These are phyloP conservation scores for Flaveria brownii DNA, from an alignment of 129 eudicot genomes.

Conservation along the genomic window DNA sequence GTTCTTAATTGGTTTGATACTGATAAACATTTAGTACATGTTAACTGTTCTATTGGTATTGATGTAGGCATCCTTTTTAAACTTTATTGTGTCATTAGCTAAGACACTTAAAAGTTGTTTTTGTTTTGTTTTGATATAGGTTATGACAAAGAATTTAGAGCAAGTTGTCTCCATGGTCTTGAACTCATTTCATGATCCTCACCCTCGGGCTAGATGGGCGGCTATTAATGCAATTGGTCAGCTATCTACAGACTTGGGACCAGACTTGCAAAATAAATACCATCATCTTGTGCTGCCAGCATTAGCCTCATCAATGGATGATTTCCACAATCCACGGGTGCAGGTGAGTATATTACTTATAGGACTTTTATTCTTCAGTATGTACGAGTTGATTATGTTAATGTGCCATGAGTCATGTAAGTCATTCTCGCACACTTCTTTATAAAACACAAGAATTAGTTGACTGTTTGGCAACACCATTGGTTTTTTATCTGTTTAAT, in stretches of 20 bases:
- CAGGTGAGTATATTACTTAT: slow-evolving; percentile 61
- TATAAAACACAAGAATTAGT: not conserved
- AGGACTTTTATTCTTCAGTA: not conserved
- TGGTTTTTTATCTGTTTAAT: not conserved
- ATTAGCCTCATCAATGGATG: slow-evolving; percentile 88
- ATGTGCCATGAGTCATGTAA: not conserved
- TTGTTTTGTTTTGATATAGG: slow-evolving; percentile 40
- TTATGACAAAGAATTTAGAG: slow-evolving; percentile 85
- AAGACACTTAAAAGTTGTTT: not conserved
- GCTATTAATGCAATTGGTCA: slow-evolving; percentile 98
- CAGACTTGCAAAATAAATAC: slow-evolving; percentile 84
- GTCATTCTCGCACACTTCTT: not conserved
- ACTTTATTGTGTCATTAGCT: not conserved
- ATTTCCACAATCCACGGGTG: slow-evolving; percentile 85
- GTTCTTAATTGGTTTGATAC: too few species aligned
- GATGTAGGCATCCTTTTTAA: not conserved
- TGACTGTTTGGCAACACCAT: not conserved
- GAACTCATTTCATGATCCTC: slow-evolving; percentile 89
- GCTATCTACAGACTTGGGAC: slow-evolving; percentile 94
- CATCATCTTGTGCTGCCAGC: slow-evolving; percentile 86
- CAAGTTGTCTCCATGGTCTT: slow-evolving; percentile 88
- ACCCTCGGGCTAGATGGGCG: slow-evolving; percentile 98
- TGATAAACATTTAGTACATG: not conserved
- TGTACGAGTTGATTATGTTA: slow-evolving; percentile 10
- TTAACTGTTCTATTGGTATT: not conserved